These are phyloP conservation scores for Suhomyces vadensis DNA, from an alignment of 805 yeast genomes.

Conservation along the genomic window DNA sequence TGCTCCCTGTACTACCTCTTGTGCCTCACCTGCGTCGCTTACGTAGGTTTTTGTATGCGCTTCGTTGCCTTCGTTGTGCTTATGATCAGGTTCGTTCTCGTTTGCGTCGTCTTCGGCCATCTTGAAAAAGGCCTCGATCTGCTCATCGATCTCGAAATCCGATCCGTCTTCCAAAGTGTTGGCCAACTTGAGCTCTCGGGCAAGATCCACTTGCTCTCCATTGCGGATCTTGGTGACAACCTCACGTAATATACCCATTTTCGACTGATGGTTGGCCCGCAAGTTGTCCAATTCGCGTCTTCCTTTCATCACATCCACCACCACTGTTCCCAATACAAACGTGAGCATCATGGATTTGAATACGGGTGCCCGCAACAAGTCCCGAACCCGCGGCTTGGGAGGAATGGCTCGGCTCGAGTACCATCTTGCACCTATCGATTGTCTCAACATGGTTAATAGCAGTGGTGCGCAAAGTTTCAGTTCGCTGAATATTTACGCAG, in stretches of 20 bases:
- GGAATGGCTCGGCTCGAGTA: constrained; percentile 5
- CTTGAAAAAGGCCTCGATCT: constrained; percentile 35
- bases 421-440: background rate
- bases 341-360: constrained; percentile 40
- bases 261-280: constrained; percentile 38
- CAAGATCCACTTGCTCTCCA: constrained; percentile 44
- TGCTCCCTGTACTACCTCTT: background rate
- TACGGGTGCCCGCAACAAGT: constrained; percentile 34
- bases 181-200: constrained; percentile 40
- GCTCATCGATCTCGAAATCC: constrained; percentile 43
- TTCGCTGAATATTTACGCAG: no score
- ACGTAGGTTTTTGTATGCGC: background rate
- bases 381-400: constrained; percentile 25
- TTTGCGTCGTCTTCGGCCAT: constrained; percentile 23
- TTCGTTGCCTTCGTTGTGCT: background rate
- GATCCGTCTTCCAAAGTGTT: constrained; percentile 42
- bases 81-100: background rate
- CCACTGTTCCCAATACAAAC: constrained; percentile 45
- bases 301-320: constrained; percentile 48
- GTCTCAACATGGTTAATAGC: background rate
- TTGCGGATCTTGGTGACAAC: constrained; percentile 28
- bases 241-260: constrained; percentile 34
- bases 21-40: background rate
- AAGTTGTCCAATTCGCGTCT: constrained; percentile 46
- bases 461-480: no score